phyloP scores from a whole-genome alignment of 371 early-diverging fungal species.

The Apophysomyces variabilis region DNA sequence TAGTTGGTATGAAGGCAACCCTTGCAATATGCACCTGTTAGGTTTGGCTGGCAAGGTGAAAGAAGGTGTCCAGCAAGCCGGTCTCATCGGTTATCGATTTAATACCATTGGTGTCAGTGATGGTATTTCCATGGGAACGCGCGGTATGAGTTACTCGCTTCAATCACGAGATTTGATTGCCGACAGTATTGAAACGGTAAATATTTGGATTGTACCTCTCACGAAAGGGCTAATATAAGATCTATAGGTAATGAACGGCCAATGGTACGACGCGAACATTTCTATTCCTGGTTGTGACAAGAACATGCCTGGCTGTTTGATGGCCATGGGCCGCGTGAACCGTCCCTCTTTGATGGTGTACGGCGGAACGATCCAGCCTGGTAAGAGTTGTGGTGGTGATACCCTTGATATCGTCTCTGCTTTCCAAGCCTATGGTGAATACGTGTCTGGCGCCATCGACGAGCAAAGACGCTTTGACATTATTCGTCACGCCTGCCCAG shows the following conservation, averaged over 20 bases:
- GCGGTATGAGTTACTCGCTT: conserved; percentile 95
- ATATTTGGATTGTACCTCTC: conserved; percentile 8
- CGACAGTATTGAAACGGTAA: conserved; percentile 96
- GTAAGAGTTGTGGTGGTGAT: conserved; percentile 66
- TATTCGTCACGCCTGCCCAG: conserved; percentile 91
- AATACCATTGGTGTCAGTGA: conserved; percentile 98
- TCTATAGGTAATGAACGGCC: conserved; percentile 74
- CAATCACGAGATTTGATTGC: conserved; percentile 98
- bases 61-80: conserved; percentile 86
- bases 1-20: conserved; percentile 98
- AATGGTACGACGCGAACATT: conserved; percentile 97
- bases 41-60: conserved; percentile 90
- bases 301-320: conserved; percentile 98
- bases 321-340: conserved; percentile 95
- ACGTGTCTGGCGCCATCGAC: conserved; percentile 84
- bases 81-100: conserved; percentile 93
- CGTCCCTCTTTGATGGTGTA: conserved; percentile 96
- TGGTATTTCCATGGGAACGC: conserved; percentile 96
- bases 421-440: conserved; percentile 95
- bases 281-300: conserved; percentile 92
- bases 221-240: neutral
- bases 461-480: conserved; percentile 87
- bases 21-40: conserved; percentile 98
- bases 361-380: conserved; percentile 89
- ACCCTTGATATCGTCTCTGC: conserved; percentile 93